phyloP scores from a whole-genome alignment of 2,329 filamentous ascomycete species.

The Clonostachys sp. region DNA sequence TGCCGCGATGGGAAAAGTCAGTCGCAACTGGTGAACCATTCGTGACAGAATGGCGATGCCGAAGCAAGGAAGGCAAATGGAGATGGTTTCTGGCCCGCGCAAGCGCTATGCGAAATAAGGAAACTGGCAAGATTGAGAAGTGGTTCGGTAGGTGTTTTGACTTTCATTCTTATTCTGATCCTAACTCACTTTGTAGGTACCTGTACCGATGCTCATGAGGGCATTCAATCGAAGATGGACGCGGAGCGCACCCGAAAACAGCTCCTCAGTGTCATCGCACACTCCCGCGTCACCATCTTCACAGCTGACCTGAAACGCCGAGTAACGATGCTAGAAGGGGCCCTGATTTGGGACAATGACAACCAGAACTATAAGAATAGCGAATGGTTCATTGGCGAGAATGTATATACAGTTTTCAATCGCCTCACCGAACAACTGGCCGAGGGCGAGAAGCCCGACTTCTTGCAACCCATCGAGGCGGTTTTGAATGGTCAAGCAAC shows the following conservation, averaged over 20 bases:
- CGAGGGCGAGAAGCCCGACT: slow-evolving; percentile 37
- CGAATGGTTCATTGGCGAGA: slow-evolving; percentile 51
- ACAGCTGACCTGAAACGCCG: slow-evolving; percentile 59
- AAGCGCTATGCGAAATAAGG: slow-evolving; percentile 60
- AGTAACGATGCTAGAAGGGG: slow-evolving; percentile 68
- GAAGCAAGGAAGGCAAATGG: slow-evolving; percentile 63
- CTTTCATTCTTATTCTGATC: not conserved
- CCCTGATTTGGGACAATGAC: slow-evolving; percentile 47
- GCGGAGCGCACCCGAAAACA: slow-evolving; percentile 66
- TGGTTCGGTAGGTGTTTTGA: slow-evolving; percentile 58
- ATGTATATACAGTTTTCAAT: slow-evolving; percentile 62
- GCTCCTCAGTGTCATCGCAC: slow-evolving; percentile 67
- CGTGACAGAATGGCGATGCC: slow-evolving; percentile 66
- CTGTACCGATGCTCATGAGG: slow-evolving; percentile 75
- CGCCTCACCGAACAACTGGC: slow-evolving; percentile 35
- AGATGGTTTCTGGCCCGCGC: slow-evolving; percentile 76
- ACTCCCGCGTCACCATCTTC: slow-evolving; percentile 73
- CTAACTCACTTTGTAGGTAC: slow-evolving; percentile 35
- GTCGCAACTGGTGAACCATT: slow-evolving; percentile 66
- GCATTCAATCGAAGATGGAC: slow-evolving; percentile 62
- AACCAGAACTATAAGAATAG: slow-evolving; percentile 31
- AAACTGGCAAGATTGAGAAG: slow-evolving; percentile 65
- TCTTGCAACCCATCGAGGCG: slow-evolving; percentile 55
- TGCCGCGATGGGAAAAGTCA: slow-evolving; percentile 55
- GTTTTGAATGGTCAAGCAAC: slow-evolving; percentile 57